A percentile compares a stretch with the other conserved stretches of the same genome.
phyloP scores from a whole-genome alignment of 257 asterid species.

The Gynochthodes officinalis region DNA sequence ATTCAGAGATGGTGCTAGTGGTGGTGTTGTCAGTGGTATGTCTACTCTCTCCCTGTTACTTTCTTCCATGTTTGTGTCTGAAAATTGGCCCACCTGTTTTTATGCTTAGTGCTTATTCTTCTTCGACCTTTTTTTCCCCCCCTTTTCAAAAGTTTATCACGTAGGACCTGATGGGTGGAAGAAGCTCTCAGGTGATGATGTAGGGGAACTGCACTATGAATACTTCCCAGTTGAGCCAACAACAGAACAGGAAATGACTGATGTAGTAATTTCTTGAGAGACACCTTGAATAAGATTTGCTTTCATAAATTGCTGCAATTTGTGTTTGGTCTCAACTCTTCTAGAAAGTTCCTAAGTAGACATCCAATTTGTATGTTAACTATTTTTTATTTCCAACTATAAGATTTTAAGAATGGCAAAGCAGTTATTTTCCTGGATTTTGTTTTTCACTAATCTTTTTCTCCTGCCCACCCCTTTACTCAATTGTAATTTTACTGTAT shows the following conservation, averaged over 20 bases:
- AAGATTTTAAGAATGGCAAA: background rate
- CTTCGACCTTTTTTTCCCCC: slow-evolving; percentile 13
- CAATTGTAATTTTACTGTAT: background rate
- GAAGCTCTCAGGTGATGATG: slow-evolving; percentile 87
- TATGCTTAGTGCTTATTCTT: background rate
- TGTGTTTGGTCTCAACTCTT: slow-evolving; percentile 2
- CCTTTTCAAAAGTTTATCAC: slow-evolving; percentile 56
- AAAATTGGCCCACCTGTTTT: background rate
- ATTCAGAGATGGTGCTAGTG: slow-evolving; percentile 33
- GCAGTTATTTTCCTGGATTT: background rate
- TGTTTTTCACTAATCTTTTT: background rate
- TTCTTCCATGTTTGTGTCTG: background rate
- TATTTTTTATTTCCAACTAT: background rate
- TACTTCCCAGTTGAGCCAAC: slow-evolving; percentile 70
- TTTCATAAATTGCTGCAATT: background rate
- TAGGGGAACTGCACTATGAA: slow-evolving; percentile 80
- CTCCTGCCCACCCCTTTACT: background rate
- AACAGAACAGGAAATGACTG: slow-evolving; percentile 77
- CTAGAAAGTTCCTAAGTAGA: background rate
- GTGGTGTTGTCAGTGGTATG: slow-evolving; percentile 34
- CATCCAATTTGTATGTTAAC: background rate
- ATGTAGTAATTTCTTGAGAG: slow-evolving; percentile 44
- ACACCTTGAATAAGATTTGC: background rate
- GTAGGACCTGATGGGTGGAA: slow-evolving; percentile 90
- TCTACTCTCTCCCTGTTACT: background rate